A percentile compares a stretch with the other conserved stretches of the same genome.
These are phyloP conservation scores for Solanum etuberosum DNA, from an alignment of 257 asterid genomes.

Conservation along the genomic window DNA sequence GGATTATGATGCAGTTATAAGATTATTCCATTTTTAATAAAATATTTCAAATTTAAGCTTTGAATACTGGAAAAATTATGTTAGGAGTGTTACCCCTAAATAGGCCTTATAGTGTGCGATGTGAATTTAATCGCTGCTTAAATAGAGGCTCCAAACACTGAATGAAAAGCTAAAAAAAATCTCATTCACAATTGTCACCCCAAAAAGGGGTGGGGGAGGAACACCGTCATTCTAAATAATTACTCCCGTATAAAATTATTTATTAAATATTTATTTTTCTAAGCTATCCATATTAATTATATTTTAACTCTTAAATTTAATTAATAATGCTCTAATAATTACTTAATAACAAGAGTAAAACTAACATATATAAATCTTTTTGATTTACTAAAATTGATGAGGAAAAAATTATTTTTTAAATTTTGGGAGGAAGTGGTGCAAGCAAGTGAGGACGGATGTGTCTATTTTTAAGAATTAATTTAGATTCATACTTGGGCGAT, in stretches of 20 bases:
- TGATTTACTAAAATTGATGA: neutral
- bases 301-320: too few species aligned
- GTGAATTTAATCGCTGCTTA: too few species aligned
- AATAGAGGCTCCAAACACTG: rapidly evolving
- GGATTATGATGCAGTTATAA: too few species aligned
- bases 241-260: neutral
- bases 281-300: neutral
- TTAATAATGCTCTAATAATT: neutral
- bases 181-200: neutral
- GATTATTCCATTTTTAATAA: too few species aligned
- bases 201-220: neutral
- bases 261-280: neutral
- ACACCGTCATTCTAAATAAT: neutral
- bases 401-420: neutral
- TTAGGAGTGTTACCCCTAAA: too few species aligned
- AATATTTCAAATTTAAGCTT: rapidly evolving
- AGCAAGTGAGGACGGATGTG: neutral
- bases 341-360: neutral
- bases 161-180: too few species aligned
- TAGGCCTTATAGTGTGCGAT: too few species aligned
- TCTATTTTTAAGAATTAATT: too few species aligned
- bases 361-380: neutral
- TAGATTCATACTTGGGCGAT: neutral
- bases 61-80: rapidly evolving
- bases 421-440: neutral